These are phyloP conservation scores for Galerina sulciceps DNA, from an alignment of 768 basidiomycete genomes.

Conservation along the genomic window DNA sequence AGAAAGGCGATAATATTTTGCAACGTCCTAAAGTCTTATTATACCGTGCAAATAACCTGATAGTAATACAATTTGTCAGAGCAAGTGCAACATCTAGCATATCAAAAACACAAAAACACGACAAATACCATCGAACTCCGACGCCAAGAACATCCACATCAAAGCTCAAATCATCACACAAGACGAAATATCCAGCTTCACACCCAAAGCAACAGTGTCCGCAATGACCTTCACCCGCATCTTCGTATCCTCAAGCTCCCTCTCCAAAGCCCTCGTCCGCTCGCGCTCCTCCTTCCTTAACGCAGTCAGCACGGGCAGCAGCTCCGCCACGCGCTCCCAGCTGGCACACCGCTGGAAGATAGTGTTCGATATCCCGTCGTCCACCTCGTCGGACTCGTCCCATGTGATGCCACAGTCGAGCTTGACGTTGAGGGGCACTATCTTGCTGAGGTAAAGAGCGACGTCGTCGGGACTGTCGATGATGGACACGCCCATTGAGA, in stretches of 20 bases:
- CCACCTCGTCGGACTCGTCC: conserved; percentile 29
- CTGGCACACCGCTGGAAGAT: conserved; percentile 26
- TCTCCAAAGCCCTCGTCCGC: conserved; percentile 36
- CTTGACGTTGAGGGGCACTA: conserved; percentile 48
- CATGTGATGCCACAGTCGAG: conserved; percentile 56
- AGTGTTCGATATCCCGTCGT: conserved; percentile 7
- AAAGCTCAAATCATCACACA: conserved; percentile 10
- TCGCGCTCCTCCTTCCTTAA: conserved; percentile 49
- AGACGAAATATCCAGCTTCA: conserved; percentile 7
- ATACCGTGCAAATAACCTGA: too few species aligned
- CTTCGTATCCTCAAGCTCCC: conserved; percentile 11
- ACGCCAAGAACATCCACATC: background rate
- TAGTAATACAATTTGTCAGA: too few species aligned
- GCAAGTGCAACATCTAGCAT: too few species aligned
- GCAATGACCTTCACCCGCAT: conserved; percentile 7
- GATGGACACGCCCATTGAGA: conserved; percentile 57
- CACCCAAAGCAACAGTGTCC: conserved; percentile 6
- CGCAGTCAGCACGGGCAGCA: conserved; percentile 48
- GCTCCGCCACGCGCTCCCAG: conserved; percentile 47
- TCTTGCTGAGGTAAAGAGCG: conserved; percentile 55
- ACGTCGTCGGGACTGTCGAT: conserved; percentile 45
- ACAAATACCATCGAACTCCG: background rate
- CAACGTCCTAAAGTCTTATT: too few species aligned
- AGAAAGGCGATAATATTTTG: too few species aligned
- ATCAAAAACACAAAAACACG: background rate